A percentile compares a stretch with the other conserved stretches of the same genome.
phyloP scores from a whole-genome alignment of 257 asterid genomes.

The Phtheirospermum japonicum region DNA sequence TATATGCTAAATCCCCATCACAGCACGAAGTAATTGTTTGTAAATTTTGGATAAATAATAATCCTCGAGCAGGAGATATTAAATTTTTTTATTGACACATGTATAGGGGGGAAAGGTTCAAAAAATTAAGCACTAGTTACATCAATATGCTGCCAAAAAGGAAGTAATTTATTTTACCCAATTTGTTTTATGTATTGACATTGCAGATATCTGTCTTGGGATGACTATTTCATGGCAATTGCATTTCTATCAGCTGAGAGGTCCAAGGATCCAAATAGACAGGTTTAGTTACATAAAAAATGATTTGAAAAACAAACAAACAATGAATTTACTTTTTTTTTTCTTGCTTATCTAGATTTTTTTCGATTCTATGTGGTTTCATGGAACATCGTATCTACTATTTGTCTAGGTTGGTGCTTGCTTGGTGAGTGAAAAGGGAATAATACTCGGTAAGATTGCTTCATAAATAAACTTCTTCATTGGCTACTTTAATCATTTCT shows the following conservation, averaged over 20 bases:
- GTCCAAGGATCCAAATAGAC: conserved; percentile 95
- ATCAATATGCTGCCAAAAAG: neutral
- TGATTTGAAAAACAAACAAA: neutral
- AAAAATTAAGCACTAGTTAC: neutral
- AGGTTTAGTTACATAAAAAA: conserved; percentile 42
- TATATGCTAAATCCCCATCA: too few relatives aligned
- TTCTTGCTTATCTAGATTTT: neutral
- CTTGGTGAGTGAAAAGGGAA: conserved; percentile 86
- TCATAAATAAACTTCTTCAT: neutral
- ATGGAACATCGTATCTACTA: neutral
- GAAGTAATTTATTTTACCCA: neutral
- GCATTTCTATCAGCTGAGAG: conserved; percentile 92
- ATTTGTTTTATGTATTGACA: conserved; percentile 5
- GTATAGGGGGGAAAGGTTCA: neutral
- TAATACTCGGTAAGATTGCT: conserved; percentile 74
- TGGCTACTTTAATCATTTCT: neutral
- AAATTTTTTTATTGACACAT: too few relatives aligned
- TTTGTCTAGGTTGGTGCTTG: conserved; percentile 82
- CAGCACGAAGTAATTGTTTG: too few relatives aligned
- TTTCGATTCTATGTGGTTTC: conserved; percentile 5
- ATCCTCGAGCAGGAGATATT: too few relatives aligned
- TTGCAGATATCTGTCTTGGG: conserved; percentile 83
- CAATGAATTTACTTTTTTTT: neutral
- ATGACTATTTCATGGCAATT: conserved; percentile 91
- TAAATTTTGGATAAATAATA: too few relatives aligned